A percentile compares a stretch with the other conserved stretches of the same genome.
Evolutionary conservation across 2,329 filamentous ascomycete genomes (phyloP).

Genomic region (Cladophialophora bantiana): DNA sequence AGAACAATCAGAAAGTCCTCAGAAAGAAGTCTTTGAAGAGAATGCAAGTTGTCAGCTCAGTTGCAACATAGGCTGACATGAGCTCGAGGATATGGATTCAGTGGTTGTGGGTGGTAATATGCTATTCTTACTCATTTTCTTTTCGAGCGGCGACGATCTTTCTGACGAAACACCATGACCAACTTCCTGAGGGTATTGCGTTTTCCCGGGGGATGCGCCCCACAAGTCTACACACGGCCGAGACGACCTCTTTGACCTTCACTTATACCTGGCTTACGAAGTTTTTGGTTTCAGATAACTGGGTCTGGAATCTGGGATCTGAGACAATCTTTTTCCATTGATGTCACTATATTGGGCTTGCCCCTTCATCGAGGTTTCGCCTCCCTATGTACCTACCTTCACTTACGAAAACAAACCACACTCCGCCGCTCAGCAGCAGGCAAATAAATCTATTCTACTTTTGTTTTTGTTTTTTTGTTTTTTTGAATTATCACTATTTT

Average conservation of each 20-base stretch:
- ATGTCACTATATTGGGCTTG: background rate
- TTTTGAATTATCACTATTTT: background rate
- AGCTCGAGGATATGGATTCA: background rate
- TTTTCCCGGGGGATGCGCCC: background rate
- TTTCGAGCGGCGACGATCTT: slow-evolving; percentile 10
- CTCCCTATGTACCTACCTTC: background rate
- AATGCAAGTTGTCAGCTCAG: slow-evolving; percentile 11
- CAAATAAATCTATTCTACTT: background rate
- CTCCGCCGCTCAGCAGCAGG: slow-evolving; percentile 1
- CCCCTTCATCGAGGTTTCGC: background rate
- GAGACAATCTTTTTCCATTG: slow-evolving; percentile 1
- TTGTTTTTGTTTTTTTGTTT: no score
- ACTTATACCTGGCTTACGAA: slow-evolving; percentile 4
- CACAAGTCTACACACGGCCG: background rate
- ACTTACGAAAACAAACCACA: background rate
- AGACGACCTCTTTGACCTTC: slow-evolving; percentile 1
- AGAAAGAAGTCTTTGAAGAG: slow-evolving; percentile 32
- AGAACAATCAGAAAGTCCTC: slow-evolving; percentile 29
- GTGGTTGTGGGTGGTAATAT: slow-evolving; percentile 11
- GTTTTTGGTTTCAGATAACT: slow-evolving; percentile 11
- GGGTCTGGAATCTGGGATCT: slow-evolving; percentile 21
- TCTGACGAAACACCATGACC: slow-evolving; percentile 2
- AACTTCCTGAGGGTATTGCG: background rate
- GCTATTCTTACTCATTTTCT: background rate
- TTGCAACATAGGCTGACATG: background rate